These are phyloP conservation scores for Fusarium sp. DNA, from an alignment of 2,329 filamentous ascomycete species.

Conservation along the genomic window DNA sequence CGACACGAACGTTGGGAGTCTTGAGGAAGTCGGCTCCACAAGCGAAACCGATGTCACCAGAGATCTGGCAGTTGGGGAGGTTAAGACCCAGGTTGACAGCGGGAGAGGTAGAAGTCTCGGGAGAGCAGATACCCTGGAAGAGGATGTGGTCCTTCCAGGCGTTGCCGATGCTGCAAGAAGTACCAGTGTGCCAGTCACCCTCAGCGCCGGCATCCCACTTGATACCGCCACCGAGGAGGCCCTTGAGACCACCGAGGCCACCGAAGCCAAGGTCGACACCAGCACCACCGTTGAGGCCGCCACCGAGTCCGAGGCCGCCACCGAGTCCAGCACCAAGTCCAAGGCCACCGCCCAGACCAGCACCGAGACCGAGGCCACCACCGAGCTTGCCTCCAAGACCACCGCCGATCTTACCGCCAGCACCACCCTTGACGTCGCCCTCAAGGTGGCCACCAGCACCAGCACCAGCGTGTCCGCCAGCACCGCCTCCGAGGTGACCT, in stretches of 20 bases:
- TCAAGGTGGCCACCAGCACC: neutral
- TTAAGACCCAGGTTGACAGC: constrained; percentile 42
- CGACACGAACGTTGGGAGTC: constrained; percentile 56
- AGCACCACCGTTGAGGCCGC: neutral
- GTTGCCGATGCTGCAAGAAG: constrained; percentile 32
- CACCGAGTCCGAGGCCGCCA: neutral
- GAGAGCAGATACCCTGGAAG: constrained; percentile 34
- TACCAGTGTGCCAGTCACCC: constrained; percentile 13
- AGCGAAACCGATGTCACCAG: constrained; percentile 58
- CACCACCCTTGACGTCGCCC: neutral
- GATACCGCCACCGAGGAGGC: constrained; percentile 10
- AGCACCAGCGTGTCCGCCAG: neutral
- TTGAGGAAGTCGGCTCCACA: constrained; percentile 55
- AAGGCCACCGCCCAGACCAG: neutral
- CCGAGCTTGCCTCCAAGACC: neutral
- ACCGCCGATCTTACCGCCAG: constrained; percentile 4
- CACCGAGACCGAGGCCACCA: neutral
- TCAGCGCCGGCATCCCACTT: constrained; percentile 14
- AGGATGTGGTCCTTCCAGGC: constrained; percentile 32
- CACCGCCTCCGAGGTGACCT: neutral
- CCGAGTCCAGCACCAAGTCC: neutral
- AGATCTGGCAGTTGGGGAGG: constrained; percentile 53
- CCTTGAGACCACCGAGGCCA: constrained; percentile 7
- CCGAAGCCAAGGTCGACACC: constrained; percentile 2
- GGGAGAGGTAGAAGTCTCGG: constrained; percentile 31